Evolutionary conservation across 1,284 basidiomycete genomes (phyloP).

Genomic region (Malassezia globosa): DNA sequence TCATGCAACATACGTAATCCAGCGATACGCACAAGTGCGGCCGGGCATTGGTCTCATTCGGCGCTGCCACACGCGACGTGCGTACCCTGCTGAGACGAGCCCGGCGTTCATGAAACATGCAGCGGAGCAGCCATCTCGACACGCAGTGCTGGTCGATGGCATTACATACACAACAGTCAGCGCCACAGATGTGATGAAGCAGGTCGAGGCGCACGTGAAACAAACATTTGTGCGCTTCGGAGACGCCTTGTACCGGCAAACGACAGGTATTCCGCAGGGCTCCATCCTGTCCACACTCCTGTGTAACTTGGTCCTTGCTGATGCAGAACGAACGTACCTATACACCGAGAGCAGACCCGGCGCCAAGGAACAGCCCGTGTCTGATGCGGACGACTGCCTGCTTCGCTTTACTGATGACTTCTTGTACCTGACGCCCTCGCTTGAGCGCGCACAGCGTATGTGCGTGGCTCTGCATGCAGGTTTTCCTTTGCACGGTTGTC

Average conservation of each 20-base stretch:
- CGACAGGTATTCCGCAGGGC: conserved; percentile 87
- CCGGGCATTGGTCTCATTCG: conserved; percentile 10
- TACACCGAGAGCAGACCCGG: too few species aligned
- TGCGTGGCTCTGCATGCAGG: conserved; percentile 68
- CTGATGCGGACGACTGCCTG: conserved; percentile 12
- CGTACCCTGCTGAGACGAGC: conserved; percentile 55
- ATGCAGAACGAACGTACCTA: conserved; percentile 57
- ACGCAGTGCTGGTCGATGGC: conserved; percentile 75
- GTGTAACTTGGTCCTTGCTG: conserved; percentile 72
- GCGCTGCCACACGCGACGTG: conserved; percentile 22
- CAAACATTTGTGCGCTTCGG: conserved; percentile 69
- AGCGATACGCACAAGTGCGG: conserved; percentile 30
- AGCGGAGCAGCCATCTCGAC: conserved; percentile 51
- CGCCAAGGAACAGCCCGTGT: too few species aligned
- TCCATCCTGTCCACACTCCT: conserved; percentile 77
- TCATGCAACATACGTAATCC: conserved; percentile 31
- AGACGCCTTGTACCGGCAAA: conserved; percentile 65
- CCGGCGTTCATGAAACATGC: conserved; percentile 59
- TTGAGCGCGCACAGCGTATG: conserved; percentile 59
- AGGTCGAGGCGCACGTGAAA: conserved; percentile 77
- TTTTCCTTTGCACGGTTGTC: conserved; percentile 71
- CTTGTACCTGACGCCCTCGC: conserved; percentile 67
- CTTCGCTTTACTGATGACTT: conserved; percentile 89
- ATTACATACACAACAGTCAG: conserved; percentile 57
- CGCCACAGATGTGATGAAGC: conserved; percentile 57